phyloP scores from a whole-genome alignment of 352 stramenopile genomes.

The Globisporangium takayamanum region DNA sequence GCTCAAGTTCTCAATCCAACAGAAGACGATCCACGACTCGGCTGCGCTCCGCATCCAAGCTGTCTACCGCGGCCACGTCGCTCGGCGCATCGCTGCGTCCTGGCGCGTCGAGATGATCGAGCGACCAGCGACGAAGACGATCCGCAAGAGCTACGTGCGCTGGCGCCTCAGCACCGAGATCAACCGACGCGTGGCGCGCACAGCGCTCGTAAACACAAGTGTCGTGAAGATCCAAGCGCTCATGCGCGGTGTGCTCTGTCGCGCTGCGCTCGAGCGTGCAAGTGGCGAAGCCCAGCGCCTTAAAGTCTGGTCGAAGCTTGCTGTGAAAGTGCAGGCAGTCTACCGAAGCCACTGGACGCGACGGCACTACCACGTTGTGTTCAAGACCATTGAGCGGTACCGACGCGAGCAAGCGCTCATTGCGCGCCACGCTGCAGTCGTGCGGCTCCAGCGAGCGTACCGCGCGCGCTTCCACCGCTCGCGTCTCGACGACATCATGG shows the following conservation, averaged over 20 bases:
- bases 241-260: conserved; percentile 41
- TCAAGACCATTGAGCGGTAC: conserved; percentile 59
- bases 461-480: conserved; percentile 57
- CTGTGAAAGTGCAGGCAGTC: conserved; percentile 45
- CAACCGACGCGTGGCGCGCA: conserved; percentile 20
- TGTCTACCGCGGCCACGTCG: conserved; percentile 49
- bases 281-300: conserved; percentile 30
- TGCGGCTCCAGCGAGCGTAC: conserved; percentile 47
- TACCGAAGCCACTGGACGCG: conserved; percentile 61
- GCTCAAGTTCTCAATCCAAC: conserved; percentile 67
- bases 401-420: conserved; percentile 42
- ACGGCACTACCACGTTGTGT: conserved; percentile 39
- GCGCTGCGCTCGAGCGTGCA: conserved; percentile 21
- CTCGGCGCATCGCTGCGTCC: conserved; percentile 33
- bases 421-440: conserved; percentile 28
- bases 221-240: conserved; percentile 55
- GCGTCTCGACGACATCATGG: conserved; percentile 67
- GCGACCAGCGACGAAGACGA: conserved; percentile 34
- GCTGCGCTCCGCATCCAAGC: conserved; percentile 67
- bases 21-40: conserved; percentile 68
- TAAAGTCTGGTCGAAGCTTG: conserved; percentile 28
- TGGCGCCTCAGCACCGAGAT: conserved; percentile 43
- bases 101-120: conserved; percentile 59
- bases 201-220: conserved; percentile 25
- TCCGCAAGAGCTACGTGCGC: conserved; percentile 43